Evolutionary conservation across 139 green algal species (phyloP).

Genomic region (Tetradesmus obliquus): DNA sequence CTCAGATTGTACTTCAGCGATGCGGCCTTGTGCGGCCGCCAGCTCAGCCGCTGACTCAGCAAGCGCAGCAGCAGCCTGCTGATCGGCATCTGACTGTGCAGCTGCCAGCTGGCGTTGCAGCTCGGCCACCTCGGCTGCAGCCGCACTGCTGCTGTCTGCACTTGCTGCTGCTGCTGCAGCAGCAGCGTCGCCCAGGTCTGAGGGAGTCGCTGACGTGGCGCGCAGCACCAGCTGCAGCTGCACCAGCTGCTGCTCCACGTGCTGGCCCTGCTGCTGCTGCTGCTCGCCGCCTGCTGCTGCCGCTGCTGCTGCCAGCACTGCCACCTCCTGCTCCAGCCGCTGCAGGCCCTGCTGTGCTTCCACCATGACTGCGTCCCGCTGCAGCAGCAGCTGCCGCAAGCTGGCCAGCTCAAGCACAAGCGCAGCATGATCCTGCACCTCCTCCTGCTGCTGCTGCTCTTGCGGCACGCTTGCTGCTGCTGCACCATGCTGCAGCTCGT

Average conservation of each 20-base stretch:
- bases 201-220: not conserved
- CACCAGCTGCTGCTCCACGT: constrained; percentile 4
- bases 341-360: not conserved
- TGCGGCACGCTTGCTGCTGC: not conserved
- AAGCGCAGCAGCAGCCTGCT: constrained; percentile 4
- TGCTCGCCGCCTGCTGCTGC: constrained; percentile 8
- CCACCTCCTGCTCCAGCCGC: constrained; percentile 14
- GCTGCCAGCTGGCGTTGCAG: not conserved
- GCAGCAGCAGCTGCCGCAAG: not conserved
- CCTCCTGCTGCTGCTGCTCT: not conserved
- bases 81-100: not conserved
- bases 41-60: constrained; percentile 15
- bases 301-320: not conserved
- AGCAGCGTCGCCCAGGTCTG: not conserved
- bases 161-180: not conserved
- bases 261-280: not conserved
- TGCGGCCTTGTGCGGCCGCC: not conserved
- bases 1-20: constrained; percentile 11
- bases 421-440: not conserved
- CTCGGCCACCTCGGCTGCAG: not conserved
- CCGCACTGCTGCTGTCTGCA: not conserved
- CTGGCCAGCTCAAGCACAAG: not conserved
- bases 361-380: not conserved
- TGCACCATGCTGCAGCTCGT: not conserved
- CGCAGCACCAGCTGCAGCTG: constrained; percentile 29